These are phyloP conservation scores for Phytophthora idaei DNA, from an alignment of 352 stramenopile species.

Conservation along the genomic window DNA sequence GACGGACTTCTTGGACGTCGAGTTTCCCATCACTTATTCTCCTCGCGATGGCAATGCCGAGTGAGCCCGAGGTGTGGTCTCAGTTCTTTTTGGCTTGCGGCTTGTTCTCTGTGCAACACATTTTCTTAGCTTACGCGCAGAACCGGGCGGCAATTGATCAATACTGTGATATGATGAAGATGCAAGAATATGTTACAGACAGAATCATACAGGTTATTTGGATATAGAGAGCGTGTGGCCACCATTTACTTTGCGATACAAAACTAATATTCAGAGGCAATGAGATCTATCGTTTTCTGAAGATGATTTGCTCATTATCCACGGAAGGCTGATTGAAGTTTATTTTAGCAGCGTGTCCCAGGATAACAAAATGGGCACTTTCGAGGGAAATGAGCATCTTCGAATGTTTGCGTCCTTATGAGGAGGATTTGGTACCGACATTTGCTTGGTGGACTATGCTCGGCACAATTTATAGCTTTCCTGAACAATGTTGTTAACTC, in stretches of 20 bases:
- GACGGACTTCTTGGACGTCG: slow-evolving; percentile 48
- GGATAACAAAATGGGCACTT: neutral
- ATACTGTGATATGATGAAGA: neutral
- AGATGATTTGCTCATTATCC: slow-evolving; percentile 19
- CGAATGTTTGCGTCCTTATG: neutral
- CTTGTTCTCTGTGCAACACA: slow-evolving; percentile 20
- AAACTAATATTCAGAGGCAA: neutral
- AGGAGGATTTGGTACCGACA: no score
- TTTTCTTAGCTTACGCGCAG: slow-evolving; percentile 26
- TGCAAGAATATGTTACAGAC: neutral
- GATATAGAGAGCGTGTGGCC: no score
- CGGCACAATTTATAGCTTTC: no score
- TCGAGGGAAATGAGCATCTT: neutral
- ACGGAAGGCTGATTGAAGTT: slow-evolving; percentile 13
- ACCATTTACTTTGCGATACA: no score
- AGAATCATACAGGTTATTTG: neutral
- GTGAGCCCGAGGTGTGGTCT: slow-evolving; percentile 20
- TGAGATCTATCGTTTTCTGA: neutral
- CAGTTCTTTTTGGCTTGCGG: neutral
- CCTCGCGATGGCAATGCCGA: slow-evolving; percentile 20
- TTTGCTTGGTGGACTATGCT: no score
- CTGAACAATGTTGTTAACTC: no score
- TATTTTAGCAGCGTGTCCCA: slow-evolving; percentile 14
- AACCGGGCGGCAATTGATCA: slow-evolving; percentile 3
- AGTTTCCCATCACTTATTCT: slow-evolving; percentile 65